Percentiles rank a stretch among this genome's conserved stretches.
These are phyloP conservation scores for Trichophaea hybrida DNA, from an alignment of 2,329 filamentous ascomycete species.

Conservation along the genomic window DNA sequence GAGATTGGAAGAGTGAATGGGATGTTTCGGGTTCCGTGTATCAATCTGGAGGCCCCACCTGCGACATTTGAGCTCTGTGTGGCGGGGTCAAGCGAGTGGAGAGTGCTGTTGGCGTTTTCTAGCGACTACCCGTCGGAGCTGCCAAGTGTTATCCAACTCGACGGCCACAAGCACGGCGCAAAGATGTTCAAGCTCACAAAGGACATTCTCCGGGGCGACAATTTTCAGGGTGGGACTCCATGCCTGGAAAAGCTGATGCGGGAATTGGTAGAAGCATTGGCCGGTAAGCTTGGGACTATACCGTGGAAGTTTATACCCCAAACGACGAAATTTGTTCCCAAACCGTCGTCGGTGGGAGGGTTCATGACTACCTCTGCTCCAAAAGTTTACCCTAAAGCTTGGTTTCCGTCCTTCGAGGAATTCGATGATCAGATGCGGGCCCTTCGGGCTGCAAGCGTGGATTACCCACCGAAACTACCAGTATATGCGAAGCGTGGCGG, in stretches of 20 bases:
- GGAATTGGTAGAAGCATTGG: background rate
- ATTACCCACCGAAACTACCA: conserved; percentile 3
- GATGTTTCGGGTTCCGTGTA: background rate
- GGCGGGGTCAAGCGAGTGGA: background rate
- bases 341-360: background rate
- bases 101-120: background rate
- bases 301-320: background rate
- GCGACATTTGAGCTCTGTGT: background rate
- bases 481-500: background rate
- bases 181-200: background rate
- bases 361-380: background rate
- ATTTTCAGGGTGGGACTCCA: background rate
- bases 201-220: background rate
- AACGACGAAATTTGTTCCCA: background rate
- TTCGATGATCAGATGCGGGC: background rate
- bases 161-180: background rate
- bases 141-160: background rate
- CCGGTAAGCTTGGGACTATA: background rate
- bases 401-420: background rate
- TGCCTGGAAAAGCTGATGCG: background rate
- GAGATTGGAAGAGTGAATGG: background rate
- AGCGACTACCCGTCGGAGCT: background rate
- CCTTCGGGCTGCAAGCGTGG: background rate
- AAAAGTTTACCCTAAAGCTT: background rate
- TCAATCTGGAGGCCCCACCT: background rate